phyloP scores from a whole-genome alignment of 805 yeast species.

The Candida incommunis region DNA sequence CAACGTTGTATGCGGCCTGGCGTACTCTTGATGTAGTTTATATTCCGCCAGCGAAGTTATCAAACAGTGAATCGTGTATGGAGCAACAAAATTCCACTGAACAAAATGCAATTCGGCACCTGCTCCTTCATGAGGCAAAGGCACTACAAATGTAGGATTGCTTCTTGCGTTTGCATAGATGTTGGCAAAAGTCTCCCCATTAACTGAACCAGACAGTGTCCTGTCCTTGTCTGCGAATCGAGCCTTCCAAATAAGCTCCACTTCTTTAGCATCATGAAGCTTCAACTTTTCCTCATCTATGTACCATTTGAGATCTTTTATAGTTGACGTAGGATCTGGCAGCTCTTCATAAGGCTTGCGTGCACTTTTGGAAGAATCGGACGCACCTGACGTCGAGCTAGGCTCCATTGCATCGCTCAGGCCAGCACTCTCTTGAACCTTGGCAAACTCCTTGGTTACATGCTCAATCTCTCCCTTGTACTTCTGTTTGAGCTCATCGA shows the following conservation, averaged over 20 bases:
- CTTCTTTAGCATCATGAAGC: constrained; percentile 42
- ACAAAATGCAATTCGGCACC: constrained; percentile 71
- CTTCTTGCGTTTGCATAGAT: constrained; percentile 52
- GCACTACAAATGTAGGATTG: constrained; percentile 78
- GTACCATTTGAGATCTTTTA: constrained; percentile 57
- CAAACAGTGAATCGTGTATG: constrained; percentile 73
- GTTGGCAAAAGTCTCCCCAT: constrained; percentile 41
- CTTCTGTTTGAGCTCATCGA: constrained; percentile 48
- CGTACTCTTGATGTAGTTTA: constrained; percentile 79
- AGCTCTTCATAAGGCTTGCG: constrained; percentile 18
- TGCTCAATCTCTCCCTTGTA: constrained; percentile 46
- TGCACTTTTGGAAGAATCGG: constrained; percentile 21
- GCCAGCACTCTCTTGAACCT: constrained; percentile 39
- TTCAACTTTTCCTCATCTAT: constrained; percentile 53
- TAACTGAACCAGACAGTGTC: constrained; percentile 51
- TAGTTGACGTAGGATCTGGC: constrained; percentile 20
- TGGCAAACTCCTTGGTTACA: constrained; percentile 41
- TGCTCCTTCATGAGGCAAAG: constrained; percentile 48
- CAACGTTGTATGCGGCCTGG: constrained; percentile 88
- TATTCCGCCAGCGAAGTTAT: constrained; percentile 85
- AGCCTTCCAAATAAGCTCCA: constrained; percentile 81
- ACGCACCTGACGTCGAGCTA: constrained; percentile 34
- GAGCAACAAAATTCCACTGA: constrained; percentile 87
- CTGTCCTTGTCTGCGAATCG: constrained; percentile 52
- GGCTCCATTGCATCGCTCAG: background rate